A percentile compares a stretch with the other conserved stretches of the same genome.
These are phyloP conservation scores for Cubamyces sp. DNA, from an alignment of 768 basidiomycete genomes.

Conservation along the genomic window DNA sequence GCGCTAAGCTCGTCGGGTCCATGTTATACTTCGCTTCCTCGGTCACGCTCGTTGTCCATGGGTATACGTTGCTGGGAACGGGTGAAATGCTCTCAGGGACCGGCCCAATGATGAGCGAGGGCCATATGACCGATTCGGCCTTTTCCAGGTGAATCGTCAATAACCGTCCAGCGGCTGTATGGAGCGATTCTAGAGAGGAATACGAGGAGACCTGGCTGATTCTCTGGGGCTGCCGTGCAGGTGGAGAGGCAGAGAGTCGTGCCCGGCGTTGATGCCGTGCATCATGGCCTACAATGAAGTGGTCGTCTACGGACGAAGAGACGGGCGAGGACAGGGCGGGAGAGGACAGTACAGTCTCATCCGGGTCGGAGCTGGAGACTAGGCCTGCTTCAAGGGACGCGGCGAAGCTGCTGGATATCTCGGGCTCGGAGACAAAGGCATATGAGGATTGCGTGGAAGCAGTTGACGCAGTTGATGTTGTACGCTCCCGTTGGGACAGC, in stretches of 20 bases:
- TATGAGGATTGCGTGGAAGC: slow-evolving; percentile 81
- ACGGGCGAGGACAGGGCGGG: slow-evolving; percentile 66
- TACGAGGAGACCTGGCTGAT: slow-evolving; percentile 70
- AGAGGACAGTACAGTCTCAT: slow-evolving; percentile 59
- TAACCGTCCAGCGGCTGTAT: slow-evolving; percentile 62
- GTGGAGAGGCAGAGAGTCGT: slow-evolving; percentile 21
- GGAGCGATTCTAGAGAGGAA: slow-evolving; percentile 77
- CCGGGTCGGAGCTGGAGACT: slow-evolving; percentile 60
- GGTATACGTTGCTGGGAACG: slow-evolving; percentile 49
- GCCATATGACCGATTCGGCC: slow-evolving; percentile 80
- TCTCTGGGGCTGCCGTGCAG: slow-evolving; percentile 16
- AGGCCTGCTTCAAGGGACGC: slow-evolving; percentile 79
- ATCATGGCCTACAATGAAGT: slow-evolving; percentile 23
- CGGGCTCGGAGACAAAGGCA: slow-evolving; percentile 81
- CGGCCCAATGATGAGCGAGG: slow-evolving; percentile 76
- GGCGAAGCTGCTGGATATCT: slow-evolving; percentile 84
- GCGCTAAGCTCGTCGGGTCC: slow-evolving; percentile 81
- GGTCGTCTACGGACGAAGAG: slow-evolving; percentile 56
- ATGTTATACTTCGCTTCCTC: slow-evolving; percentile 75
- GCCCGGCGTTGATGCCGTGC: slow-evolving; percentile 18
- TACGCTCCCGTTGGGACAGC: slow-evolving; percentile 66
- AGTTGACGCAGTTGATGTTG: slow-evolving; percentile 75
- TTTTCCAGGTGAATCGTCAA: slow-evolving; percentile 83
- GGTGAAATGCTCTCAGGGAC: slow-evolving; percentile 63
- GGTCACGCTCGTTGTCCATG: slow-evolving; percentile 47